Conservation (phyloP, 495 filamentous ascomycete genomes). For the Elasticomyces elasticus region DNA sequence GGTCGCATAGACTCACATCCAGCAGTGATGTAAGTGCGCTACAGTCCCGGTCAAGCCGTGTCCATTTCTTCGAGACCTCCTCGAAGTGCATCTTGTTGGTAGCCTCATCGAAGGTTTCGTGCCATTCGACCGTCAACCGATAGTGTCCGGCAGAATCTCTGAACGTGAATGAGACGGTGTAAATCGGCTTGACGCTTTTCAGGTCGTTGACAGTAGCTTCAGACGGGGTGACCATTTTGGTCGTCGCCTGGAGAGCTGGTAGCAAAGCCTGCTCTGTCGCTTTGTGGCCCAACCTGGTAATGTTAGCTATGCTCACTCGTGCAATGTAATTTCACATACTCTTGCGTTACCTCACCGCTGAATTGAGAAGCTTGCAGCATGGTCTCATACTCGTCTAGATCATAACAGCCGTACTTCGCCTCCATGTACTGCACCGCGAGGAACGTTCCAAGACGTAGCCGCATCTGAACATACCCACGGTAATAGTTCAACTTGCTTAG, state of each 20-base stretch:
- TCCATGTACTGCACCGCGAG: constrained; percentile 12
- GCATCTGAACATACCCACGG: constrained; percentile 22
- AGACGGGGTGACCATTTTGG: constrained; percentile 10
- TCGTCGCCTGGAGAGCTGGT: not conserved
- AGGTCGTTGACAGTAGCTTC: constrained; percentile 7
- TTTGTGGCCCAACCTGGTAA: constrained; percentile 17
- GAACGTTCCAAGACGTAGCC: constrained; percentile 22
- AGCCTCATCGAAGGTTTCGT: constrained; percentile 1
- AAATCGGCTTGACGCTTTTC: constrained; percentile 15
- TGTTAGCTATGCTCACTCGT: not conserved
- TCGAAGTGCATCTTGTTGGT: constrained; percentile 1
- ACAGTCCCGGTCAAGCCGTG: constrained; percentile 18
- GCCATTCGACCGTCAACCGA: constrained; percentile 13
- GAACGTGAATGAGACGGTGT: constrained; percentile 17
- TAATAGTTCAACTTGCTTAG: constrained; percentile 20
- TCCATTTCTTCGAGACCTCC: constrained; percentile 17
- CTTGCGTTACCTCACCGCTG: constrained; percentile 17
- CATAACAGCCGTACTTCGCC: constrained; percentile 3
- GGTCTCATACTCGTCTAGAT: constrained; percentile 14
- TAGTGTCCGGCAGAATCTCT: constrained; percentile 5
- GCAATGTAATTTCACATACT: constrained; percentile 23
- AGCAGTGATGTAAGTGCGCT: constrained; percentile 7
- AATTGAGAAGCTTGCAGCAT: constrained; percentile 18
- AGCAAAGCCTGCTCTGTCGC: constrained; percentile 12
- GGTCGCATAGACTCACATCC: constrained; percentile 15